Evolutionary conservation across 331 rosid genomes (phyloP).

Genomic region (Pyracantha coccinea): DNA sequence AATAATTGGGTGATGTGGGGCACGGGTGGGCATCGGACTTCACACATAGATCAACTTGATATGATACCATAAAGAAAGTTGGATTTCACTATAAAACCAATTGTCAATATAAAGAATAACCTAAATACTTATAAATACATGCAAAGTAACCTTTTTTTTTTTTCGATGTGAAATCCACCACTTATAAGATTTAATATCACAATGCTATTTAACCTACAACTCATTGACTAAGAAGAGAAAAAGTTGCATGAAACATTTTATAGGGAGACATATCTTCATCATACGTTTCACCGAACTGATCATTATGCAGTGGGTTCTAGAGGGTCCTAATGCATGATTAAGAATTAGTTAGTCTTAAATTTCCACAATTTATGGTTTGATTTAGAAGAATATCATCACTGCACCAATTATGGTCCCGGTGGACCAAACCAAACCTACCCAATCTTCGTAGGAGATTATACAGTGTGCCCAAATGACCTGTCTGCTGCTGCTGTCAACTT

Average conservation of each 20-base stretch:
- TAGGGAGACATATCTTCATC: neutral
- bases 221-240: no score
- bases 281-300: neutral
- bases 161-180: no score
- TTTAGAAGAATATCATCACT: neutral
- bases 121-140: no score
- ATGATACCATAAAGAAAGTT: no score
- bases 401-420: neutral
- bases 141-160: no score
- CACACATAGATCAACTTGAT: no score
- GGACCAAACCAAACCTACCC: neutral
- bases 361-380: neutral
- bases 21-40: no score
- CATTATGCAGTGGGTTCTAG: neutral
- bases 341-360: neutral
- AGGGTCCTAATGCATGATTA: conserved; percentile 4
- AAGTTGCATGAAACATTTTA: neutral
- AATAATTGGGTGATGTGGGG: no score
- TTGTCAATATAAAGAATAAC: no score
- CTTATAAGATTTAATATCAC: no score
- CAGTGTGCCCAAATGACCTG: conserved; percentile 30
- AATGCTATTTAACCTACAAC: no score
- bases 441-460: neutral
- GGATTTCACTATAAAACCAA: no score
- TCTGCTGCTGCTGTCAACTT: conserved; percentile 20